Evolutionary conservation across 176 grass and related monocot genomes (phyloP), one percentile per base, ranked within the genome.

Genomic region (Aegilops longissima): DNA sequence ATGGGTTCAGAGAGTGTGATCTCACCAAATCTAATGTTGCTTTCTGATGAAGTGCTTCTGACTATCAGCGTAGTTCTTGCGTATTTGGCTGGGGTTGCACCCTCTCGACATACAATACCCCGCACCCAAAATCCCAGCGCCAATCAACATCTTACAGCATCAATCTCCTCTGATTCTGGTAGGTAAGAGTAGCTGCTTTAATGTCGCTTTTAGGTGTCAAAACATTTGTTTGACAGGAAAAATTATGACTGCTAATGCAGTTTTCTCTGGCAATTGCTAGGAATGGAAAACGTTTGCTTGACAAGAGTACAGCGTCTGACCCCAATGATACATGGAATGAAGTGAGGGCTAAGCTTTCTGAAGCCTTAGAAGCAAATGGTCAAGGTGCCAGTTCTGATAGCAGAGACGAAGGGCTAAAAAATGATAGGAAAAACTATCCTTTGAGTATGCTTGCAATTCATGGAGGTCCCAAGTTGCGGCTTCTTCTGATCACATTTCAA

Each of bases 371-470:
- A 92, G 87, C 90, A 80, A 76, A 84, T 76, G 81, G 82, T 79
- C 42, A 86, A 78, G 66, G 80, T 85, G 66, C 30, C 39, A 65
- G 49, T 82, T 84, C 74, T 25, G 74, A 36, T 66, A 80, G 33
- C 7, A 72, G 67, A 79, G 84, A 69, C 45, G 31, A 67, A 87
- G 89, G 84, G 75, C 47, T 80, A 66, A 88, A 56, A 31, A 90
- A 73, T 30, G 71, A 81, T 81, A 90, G 78, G 24, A 98, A 92
- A 91, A 92, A 81, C 74, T 77, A 79, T 61, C 93, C 90, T 84
- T 93, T 98, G 79, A 98, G 88, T 89, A 91, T 98, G 88, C 79
- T 96, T 90, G 92, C 92, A 85, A 75, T 98, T 90, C 80, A 94
- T 93, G 84, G 79, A 82, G 84, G 83, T 71, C 93, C 93, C 77